Evolutionary conservation across 2,329 filamentous ascomycete species (phyloP), one percentile per base, ranked within the genome.

Genomic region (Basipetospora chlamydospora): DNA sequence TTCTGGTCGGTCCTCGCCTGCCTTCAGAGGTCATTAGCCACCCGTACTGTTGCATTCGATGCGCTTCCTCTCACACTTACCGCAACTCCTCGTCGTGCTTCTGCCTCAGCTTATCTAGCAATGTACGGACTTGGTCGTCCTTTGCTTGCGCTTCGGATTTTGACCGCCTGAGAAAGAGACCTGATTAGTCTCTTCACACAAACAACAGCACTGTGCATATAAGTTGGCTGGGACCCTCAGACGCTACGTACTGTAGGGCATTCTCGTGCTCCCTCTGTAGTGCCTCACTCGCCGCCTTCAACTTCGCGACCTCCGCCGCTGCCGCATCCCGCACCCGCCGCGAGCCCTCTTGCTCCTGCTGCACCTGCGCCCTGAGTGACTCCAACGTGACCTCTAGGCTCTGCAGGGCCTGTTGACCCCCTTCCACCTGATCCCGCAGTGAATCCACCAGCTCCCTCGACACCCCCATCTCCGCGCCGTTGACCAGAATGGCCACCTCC

Each of bases 361-460:
- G 74, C 13, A 83, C 54, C 38, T 67, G 63, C n/a, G 60, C 60
- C 37, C 66, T 58, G 9, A 75, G 54, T 4, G 63, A 59, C 7
- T 63, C 53, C 5, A 64, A 47, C 26, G 64, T 59, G 9, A 59
- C 55, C 33, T 68, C 60, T 2, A 58, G 54, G 26, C 67, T 61
- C 41, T 68, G 59, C 18, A 77, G 48, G 2, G 58, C 53, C 22
- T 56, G 57, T 16, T 75, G 76, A 43, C 79, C 84, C 41, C 88
- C 78, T 41, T 81, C 77, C 1, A 93, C 56, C 51, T 95, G 80
- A 4, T 67, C 67, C 34, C 84, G 76, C 22, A 98, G 63, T 1
- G 80, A 79, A 53, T 98, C 90, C 3, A 98, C 82, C 26, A 96
- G 63, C 48, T 96, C 85, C 28, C 88, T 73, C n/a, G 92, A 94